These are phyloP conservation scores for Paraleonurus japonicus DNA, from an alignment of 257 asterid species.

Conservation along the genomic window DNA sequence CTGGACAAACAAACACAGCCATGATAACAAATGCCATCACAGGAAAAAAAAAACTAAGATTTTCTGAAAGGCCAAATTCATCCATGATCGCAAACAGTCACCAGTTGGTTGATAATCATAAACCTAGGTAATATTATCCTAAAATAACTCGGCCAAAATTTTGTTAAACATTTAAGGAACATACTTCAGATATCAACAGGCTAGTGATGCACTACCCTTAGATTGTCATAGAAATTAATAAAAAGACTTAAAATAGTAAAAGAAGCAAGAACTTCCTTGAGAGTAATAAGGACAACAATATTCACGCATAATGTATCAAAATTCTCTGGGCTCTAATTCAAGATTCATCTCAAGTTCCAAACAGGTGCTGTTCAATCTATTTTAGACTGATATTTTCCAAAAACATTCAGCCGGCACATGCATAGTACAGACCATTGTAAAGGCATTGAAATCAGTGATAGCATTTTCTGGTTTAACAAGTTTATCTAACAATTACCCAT, in stretches of 20 bases:
- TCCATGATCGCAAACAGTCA: not conserved
- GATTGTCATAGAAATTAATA: not conserved
- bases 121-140: not conserved
- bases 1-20: not conserved
- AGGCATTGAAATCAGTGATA: constrained; percentile 77
- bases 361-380: not conserved
- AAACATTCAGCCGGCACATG: constrained; percentile 12
- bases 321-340: not conserved
- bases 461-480: constrained; percentile 88
- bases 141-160: not conserved
- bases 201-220: not conserved
- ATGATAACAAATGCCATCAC: not conserved
- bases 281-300: not conserved
- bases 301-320: not conserved
- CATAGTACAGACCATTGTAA: not conserved
- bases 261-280: not conserved
- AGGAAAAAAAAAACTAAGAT: not conserved
- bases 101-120: not conserved
- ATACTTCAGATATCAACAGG: not conserved
- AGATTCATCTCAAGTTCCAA: constrained; percentile 2
- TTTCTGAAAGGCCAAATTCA: not conserved
- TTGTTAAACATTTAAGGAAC: not conserved
- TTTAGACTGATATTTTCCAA: constrained; percentile 4
- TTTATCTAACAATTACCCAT: constrained; percentile 50
- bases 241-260: not conserved